phyloP scores from a whole-genome alignment of 768 basidiomycete species.

The Pleurotus giganteus region DNA sequence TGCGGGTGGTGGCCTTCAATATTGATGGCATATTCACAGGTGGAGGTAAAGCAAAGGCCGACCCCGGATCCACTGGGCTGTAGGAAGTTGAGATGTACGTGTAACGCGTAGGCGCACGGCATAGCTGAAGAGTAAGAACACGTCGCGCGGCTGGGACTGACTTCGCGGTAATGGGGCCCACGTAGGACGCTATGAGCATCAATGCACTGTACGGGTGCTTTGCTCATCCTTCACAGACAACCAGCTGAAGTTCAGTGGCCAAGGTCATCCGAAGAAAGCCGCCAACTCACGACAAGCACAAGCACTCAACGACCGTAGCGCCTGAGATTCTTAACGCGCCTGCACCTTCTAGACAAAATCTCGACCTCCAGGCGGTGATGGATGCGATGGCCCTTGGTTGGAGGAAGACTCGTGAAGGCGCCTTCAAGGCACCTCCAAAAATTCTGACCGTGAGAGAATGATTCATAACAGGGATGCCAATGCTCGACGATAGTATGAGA shows the following conservation, averaged over 20 bases:
- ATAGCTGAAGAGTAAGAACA: slow-evolving; percentile 1
- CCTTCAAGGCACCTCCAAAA: too few species aligned
- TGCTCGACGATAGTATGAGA: not conserved
- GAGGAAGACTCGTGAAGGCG: too few species aligned
- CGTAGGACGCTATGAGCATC: slow-evolving; percentile 84
- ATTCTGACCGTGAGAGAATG: slow-evolving; percentile 8
- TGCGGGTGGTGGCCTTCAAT: not conserved
- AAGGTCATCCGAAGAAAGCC: not conserved
- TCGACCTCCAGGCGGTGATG: not conserved
- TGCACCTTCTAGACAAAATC: not conserved
- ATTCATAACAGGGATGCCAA: too few species aligned
- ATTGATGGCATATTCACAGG: not conserved
- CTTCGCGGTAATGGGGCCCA: slow-evolving; percentile 48
- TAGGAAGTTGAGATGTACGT: not conserved
- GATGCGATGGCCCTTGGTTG: not conserved
- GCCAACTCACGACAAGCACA: slow-evolving; percentile 7
- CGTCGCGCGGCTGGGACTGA: slow-evolving; percentile 6
- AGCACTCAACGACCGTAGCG: slow-evolving; percentile 1
- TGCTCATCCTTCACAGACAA: not conserved
- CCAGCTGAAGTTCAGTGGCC: not conserved
- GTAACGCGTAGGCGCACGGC: not conserved
- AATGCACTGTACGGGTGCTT: slow-evolving; percentile 53
- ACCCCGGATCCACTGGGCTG: not conserved
- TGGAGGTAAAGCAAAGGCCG: not conserved
- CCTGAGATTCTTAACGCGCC: not conserved